Evolutionary conservation across 768 basidiomycete genomes (phyloP).

Genomic region (Floccularia luteovirens): DNA sequence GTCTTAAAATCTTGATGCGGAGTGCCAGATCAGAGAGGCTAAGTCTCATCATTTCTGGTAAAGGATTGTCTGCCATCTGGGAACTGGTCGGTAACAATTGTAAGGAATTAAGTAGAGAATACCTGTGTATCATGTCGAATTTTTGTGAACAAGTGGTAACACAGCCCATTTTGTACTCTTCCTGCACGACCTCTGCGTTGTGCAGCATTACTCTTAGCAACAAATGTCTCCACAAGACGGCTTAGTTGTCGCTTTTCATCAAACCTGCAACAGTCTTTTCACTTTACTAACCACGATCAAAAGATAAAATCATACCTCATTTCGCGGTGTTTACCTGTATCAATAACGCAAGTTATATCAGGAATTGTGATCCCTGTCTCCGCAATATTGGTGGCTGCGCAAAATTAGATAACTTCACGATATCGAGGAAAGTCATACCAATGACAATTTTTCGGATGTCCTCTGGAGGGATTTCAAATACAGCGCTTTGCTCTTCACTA

Average conservation of each 20-base stretch:
- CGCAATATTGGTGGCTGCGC: slow-evolving; percentile 80
- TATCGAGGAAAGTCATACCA: too few species aligned
- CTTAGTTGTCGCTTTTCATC: slow-evolving; percentile 97
- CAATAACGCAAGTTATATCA: slow-evolving; percentile 95
- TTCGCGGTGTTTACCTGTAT: slow-evolving; percentile 89
- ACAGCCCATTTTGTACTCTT: slow-evolving; percentile 81
- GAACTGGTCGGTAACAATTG: background rate
- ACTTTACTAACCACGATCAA: too few species aligned
- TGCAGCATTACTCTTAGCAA: slow-evolving; percentile 86
- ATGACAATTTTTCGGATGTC: slow-evolving; percentile 92
- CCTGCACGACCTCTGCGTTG: slow-evolving; percentile 89
- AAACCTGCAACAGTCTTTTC: too few species aligned
- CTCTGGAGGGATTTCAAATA: slow-evolving; percentile 79
- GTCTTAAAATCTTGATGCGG: slow-evolving; percentile 90
- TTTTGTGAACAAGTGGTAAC: slow-evolving; percentile 95
- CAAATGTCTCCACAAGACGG: slow-evolving; percentile 83
- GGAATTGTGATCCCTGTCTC: slow-evolving; percentile 99
- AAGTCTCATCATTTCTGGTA: slow-evolving; percentile 92
- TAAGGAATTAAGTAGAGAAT: background rate
- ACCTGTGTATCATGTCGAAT: slow-evolving; percentile 65
- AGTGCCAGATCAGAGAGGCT: slow-evolving; percentile 89
- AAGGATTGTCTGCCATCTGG: slow-evolving; percentile 83
- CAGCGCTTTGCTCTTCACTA: slow-evolving; percentile 83
- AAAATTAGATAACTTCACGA: too few species aligned
- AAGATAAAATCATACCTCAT: slow-evolving; percentile 64